phyloP scores from a whole-genome alignment of 768 basidiomycete genomes.

The Amylocystis lapponica region DNA sequence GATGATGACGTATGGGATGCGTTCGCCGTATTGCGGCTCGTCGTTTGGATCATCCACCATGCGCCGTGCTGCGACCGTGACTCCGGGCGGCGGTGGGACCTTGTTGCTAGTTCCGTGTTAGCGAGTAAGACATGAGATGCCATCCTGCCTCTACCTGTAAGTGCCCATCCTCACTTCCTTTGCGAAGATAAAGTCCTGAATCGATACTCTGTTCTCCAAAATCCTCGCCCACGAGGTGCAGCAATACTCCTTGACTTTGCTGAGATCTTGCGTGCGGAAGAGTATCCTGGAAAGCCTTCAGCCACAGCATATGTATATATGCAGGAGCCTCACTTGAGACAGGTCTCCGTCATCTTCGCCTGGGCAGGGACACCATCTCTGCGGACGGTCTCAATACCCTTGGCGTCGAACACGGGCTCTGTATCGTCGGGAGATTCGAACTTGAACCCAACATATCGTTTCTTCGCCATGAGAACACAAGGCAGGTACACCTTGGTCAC shows the following conservation, averaged over 20 bases:
- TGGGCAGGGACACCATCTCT: slow-evolving; percentile 89
- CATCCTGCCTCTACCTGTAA: slow-evolving; percentile 60
- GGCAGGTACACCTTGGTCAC: slow-evolving; percentile 79
- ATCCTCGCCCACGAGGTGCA: slow-evolving; percentile 80
- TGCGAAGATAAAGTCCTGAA: slow-evolving; percentile 94
- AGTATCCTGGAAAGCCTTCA: slow-evolving; percentile 53
- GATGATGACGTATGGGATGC: slow-evolving; percentile 86
- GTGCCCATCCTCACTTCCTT: slow-evolving; percentile 93
- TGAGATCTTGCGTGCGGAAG: slow-evolving; percentile 87
- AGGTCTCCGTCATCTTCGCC: slow-evolving; percentile 87
- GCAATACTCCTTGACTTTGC: slow-evolving; percentile 85
- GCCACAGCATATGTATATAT: not conserved
- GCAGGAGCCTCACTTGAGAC: slow-evolving; percentile 60
- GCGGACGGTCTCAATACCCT: slow-evolving; percentile 95
- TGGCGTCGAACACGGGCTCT: slow-evolving; percentile 86
- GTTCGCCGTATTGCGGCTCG: slow-evolving; percentile 89
- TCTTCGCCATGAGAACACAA: slow-evolving; percentile 95
- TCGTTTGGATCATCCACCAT: slow-evolving; percentile 70
- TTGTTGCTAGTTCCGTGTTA: slow-evolving; percentile 54
- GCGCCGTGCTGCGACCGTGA: slow-evolving; percentile 73
- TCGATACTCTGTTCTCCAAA: slow-evolving; percentile 68
- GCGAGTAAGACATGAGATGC: not conserved
- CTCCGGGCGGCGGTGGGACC: slow-evolving; percentile 87
- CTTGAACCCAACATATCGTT: slow-evolving; percentile 96
- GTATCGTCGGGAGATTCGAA: slow-evolving; percentile 79